Conservation (phyloP, 2,329 filamentous ascomycete genomes). For the Venturia asperata region DNA sequence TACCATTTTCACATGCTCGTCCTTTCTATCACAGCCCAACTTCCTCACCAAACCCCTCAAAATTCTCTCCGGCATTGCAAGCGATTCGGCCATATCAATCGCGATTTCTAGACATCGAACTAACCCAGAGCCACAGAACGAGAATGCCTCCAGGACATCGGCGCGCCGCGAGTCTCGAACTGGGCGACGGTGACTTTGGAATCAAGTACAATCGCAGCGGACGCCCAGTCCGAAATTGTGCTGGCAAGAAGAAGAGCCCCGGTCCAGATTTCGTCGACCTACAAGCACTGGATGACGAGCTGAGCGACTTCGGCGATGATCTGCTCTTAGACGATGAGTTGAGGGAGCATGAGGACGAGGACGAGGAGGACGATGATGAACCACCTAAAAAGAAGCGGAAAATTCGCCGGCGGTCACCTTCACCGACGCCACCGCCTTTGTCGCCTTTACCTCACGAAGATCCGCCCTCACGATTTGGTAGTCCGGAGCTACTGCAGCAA, state of each 20-base stretch:
- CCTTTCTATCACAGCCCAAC: not conserved
- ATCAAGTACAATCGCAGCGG: conserved; percentile 37
- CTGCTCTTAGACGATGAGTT: conserved; percentile 1
- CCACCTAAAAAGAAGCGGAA: conserved; percentile 13
- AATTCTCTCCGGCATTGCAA: too few species aligned
- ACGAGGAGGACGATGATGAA: conserved; percentile 5
- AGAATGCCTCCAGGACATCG: conserved; percentile 5
- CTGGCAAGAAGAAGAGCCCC: conserved; percentile 29
- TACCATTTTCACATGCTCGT: not conserved
- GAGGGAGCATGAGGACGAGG: not conserved
- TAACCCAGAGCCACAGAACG: conserved; percentile 24
- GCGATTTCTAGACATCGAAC: conserved; percentile 39
- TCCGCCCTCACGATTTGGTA: conserved; percentile 19
- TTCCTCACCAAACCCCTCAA: not conserved
- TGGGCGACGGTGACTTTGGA: conserved; percentile 25
- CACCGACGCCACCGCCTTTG: conserved; percentile 31
- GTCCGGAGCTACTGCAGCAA: conserved; percentile 21
- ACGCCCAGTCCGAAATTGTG: conserved; percentile 37
- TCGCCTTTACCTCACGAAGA: conserved; percentile 31
- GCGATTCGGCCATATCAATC: conserved; percentile 30
- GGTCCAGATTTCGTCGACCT: conserved; percentile 35
- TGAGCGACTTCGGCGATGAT: conserved; percentile 5
- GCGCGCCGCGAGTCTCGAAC: conserved; percentile 23
- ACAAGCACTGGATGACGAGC: conserved; percentile 13
- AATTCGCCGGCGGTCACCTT: conserved; percentile 31